Base-by-base conservation (phyloP, 2,329 filamentous ascomycete genomes). In the Huntiella abstrusa region DNA sequence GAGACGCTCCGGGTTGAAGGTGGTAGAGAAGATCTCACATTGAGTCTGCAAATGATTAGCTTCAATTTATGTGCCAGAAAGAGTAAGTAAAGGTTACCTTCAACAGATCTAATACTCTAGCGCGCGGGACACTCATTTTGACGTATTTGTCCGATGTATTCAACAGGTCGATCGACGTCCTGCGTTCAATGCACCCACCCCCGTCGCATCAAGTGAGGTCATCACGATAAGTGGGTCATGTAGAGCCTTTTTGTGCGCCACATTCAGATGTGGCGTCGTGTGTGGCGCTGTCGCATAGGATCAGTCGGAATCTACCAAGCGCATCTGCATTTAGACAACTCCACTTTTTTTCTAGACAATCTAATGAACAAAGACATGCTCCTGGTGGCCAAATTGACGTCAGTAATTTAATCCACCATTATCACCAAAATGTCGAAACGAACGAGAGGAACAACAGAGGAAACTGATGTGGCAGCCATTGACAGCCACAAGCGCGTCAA, bases 1-100 rank as follows among this genome's bases (percentile, higher is more conserved):
- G 51, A 81, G 62, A 54, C 77, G 69, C 47, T 84, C 71, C 19
- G 91, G 91, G 64, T 98, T 98, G 69, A 78, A 96, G 45, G 80
- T 87, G 43, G 82, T 83, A 57, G 79, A 80, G 69, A 96, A 98
- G 66, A 96, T 75, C 60, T 79, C 76, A 71, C 85, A 94, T 80
- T 87, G 86, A 58, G 75, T 73, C 87, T 95, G 55, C 37, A 1
- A 32, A 8, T 15, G 4, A 22, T 51, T 62, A 39, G 64, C 56
- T 37, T 32, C 40, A 19, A 2, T 19, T 33, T 33, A 0, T 33
- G 12, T 6, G 13, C 17, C 10, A 40, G 1, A 12, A 5, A 4
- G 41, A 34, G 51, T 33, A 4, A n/a, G 32, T 15, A 41, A 17
- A 8, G 3, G 22, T 40, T 63, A 84, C 86, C 79, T 85, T 86